Evolutionary conservation across 441 rosid genomes (phyloP).

Genomic region (Gossypium laxum): DNA sequence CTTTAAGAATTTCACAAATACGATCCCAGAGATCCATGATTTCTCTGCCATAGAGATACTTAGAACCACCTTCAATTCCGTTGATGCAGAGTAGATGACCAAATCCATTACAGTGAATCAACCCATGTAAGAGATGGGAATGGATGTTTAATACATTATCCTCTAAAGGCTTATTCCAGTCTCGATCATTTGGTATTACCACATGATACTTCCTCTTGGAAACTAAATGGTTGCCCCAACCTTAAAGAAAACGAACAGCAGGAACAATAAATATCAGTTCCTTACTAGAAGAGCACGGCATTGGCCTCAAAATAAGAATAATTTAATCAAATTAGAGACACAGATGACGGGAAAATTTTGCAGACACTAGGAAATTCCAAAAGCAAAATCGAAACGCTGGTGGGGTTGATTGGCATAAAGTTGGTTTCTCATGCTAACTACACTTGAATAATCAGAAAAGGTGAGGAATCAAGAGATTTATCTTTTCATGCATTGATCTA

Average conservation of each 20-base stretch:
- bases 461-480: not conserved
- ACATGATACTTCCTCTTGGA: conserved; percentile 61
- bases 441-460: not conserved
- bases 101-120: conserved; percentile 71
- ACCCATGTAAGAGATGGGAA: conserved; percentile 64
- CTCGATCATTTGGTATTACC: conserved; percentile 48
- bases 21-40: conserved; percentile 81
- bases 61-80: conserved; percentile 77
- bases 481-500: not conserved
- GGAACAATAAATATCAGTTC: not conserved
- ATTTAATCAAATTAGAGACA: not conserved
- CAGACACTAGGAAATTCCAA: not conserved
- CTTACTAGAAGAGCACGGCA: not conserved
- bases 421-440: not conserved
- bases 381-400: not conserved
- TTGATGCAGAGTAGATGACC: conserved; percentile 76
- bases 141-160: conserved; percentile 42
- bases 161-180: conserved; percentile 55
- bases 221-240: conserved; percentile 70
- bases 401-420: not conserved
- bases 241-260: conserved; percentile 23
- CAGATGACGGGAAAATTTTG: not conserved
- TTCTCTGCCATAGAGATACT: conserved; percentile 56
- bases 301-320: not conserved
- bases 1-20: conserved; percentile 43